These are phyloP conservation scores for Pyrus hybrid DNA, from an alignment of 331 rosid species.

Conservation along the genomic window DNA sequence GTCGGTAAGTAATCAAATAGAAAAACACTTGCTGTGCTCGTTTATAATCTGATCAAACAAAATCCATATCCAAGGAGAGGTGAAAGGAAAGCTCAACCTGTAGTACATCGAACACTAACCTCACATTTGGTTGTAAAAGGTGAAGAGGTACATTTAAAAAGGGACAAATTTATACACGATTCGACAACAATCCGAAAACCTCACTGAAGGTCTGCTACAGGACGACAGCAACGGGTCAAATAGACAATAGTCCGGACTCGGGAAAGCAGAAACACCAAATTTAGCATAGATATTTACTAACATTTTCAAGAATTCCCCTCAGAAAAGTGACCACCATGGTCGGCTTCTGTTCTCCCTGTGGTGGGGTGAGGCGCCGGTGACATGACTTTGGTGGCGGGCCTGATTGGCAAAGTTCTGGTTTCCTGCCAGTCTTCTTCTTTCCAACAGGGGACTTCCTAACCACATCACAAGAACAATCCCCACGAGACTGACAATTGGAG, in stretches of 20 bases:
- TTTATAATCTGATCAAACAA: not conserved
- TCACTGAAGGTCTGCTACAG: not conserved
- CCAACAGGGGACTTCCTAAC: slow-evolving; percentile 62
- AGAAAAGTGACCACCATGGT: slow-evolving; percentile 85
- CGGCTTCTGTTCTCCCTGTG: slow-evolving; percentile 67
- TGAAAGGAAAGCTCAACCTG: not conserved
- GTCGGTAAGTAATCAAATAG: too few relatives aligned
- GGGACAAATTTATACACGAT: not conserved
- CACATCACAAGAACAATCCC: slow-evolving; percentile 82
- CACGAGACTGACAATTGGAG: slow-evolving; percentile 76
- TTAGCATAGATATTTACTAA: not conserved
- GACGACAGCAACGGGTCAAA: not conserved
- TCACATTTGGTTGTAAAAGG: not conserved
- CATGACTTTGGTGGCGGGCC: slow-evolving; percentile 25
- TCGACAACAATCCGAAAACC: not conserved
- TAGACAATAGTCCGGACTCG: not conserved
- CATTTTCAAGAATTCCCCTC: not conserved
- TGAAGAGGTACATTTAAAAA: not conserved
- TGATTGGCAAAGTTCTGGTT: slow-evolving; percentile 18
- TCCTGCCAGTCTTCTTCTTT: slow-evolving; percentile 29
- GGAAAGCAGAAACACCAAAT: not conserved
- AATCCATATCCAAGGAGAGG: not conserved
- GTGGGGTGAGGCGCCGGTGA: slow-evolving; percentile 25
- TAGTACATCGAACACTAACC: not conserved
- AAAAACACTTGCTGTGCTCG: not conserved